phyloP scores from a whole-genome alignment of 805 yeast genomes.

The Kazachstania bromeliacearum region DNA sequence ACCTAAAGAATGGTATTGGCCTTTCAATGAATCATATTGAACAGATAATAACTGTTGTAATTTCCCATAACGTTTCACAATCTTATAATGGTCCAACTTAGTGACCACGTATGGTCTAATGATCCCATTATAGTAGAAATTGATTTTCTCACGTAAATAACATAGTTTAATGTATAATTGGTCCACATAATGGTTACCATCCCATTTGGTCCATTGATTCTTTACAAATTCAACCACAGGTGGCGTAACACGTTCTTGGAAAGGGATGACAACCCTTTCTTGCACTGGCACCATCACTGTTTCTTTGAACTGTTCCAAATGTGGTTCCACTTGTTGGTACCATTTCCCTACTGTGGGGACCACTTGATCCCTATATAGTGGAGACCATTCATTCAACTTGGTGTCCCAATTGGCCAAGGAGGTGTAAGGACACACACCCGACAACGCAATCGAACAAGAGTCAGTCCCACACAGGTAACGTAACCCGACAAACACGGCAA shows the following conservation, averaged over 20 bases:
- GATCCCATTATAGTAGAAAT: constrained; percentile 9
- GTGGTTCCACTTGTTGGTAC: background rate
- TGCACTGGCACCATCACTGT: background rate
- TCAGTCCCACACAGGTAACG: background rate
- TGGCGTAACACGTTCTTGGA: background rate
- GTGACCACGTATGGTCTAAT: constrained; percentile 7
- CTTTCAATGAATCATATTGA: no score
- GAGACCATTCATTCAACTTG: background rate
- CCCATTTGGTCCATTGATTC: background rate
- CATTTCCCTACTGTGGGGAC: constrained; percentile 1
- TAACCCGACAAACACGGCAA: background rate
- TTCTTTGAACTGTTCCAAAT: background rate
- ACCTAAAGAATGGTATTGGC: no score
- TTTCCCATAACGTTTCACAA: background rate
- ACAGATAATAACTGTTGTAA: no score
- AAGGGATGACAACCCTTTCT: background rate
- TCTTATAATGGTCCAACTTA: background rate
- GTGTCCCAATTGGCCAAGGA: background rate
- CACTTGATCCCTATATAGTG: background rate
- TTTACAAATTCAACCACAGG: background rate
- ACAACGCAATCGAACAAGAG: background rate
- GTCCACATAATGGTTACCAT: background rate
- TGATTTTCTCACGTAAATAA: background rate
- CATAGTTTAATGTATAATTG: background rate
- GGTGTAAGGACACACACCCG: background rate